Base-by-base conservation (phyloP, 202 grass and related monocot genomes). In the Cymbopogon flexuosus region DNA sequence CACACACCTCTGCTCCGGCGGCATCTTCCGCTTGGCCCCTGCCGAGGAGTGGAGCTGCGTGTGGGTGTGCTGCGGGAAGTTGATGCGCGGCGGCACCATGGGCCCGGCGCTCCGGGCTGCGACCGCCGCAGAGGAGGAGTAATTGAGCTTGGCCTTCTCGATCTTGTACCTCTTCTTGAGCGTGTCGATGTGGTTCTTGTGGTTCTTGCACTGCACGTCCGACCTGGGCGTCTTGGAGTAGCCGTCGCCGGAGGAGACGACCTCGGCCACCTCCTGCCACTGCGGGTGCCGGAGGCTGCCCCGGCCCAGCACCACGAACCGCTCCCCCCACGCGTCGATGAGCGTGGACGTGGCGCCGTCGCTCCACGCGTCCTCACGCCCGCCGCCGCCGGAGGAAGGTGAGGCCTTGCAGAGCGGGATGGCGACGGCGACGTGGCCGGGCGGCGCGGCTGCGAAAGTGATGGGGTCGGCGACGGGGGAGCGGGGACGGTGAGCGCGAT, bases 151-250 rank as follows among this genome's bases (percentile, higher is more conserved):
- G 36, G 81, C 39, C 81, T 88, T 93, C 82, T 98, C 95, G 22
- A 89, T 41, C 84, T 98, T 98, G 73, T 95, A 98, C 72, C 95
- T 98, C 92, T 98, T 98, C 90, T 98, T 98, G 52, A 98, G 90
- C 68, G 95, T 98, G 52, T 98, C 95, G 82, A 98, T 91, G 73
- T 92, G 92, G 86, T 98, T 98, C 86, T 98, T 91, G 73, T 92
- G 92, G 86, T 98, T 98, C 86, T 98, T 98, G 82, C 95, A 98
- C 90, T 98, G 95, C 58, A 89, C 66, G 73, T 98, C 95, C 34
- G 90, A 89, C 82, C 85, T 94, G 35, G 82, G 79, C n/a, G 77
- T 41, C 81, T 91, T 93, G 68, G 95, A 88, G 77, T 93, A 94
- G 70, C 88, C 84, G 23, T 93, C 92, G 65, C 95, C 90, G 80